These are phyloP conservation scores for Aspergillus versicolor DNA, from an alignment of 2,329 filamentous ascomycete genomes.

Conservation along the genomic window DNA sequence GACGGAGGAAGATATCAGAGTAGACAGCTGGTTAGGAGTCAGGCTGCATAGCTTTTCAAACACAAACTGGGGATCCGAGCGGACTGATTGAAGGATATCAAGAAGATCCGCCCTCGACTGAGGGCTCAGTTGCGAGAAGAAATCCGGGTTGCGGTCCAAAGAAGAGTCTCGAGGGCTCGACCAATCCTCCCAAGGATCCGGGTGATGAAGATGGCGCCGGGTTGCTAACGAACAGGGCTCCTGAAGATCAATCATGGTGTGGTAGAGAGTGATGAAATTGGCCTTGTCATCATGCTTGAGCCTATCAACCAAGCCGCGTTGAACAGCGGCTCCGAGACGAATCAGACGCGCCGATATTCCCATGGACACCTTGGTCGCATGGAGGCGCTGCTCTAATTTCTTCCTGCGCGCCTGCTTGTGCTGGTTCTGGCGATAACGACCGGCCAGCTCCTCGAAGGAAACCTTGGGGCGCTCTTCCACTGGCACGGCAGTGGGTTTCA, in stretches of 20 bases:
- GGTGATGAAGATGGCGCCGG: constrained; percentile 31
- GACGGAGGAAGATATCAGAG: constrained; percentile 75
- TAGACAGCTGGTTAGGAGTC: constrained; percentile 71
- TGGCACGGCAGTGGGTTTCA: constrained; percentile 13
- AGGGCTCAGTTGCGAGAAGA: constrained; percentile 66
- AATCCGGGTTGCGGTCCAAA: constrained; percentile 34
- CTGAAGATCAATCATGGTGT: constrained; percentile 45
- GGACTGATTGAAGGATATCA: constrained; percentile 75
- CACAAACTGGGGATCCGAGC: constrained; percentile 84
- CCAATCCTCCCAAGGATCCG: constrained; percentile 35
- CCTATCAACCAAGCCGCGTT: constrained; percentile 46
- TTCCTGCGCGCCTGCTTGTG: constrained; percentile 43
- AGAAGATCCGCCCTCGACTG: constrained; percentile 74
- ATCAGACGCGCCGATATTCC: constrained; percentile 44
- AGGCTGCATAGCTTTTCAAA: constrained; percentile 77
- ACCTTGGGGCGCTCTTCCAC: constrained; percentile 28
- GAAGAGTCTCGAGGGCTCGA: constrained; percentile 39
- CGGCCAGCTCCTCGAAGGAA: constrained; percentile 46
- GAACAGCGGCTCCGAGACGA: constrained; percentile 41
- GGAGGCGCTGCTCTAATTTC: constrained; percentile 39
- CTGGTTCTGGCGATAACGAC: constrained; percentile 41
- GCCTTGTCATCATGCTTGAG: constrained; percentile 47
- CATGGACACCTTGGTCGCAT: constrained; percentile 43
- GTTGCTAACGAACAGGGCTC: constrained; percentile 40
- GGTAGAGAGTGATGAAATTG: constrained; percentile 45